Percentiles rank a stretch among this genome's conserved stretches.
These are phyloP conservation scores for Coemansia erecta DNA, from an alignment of 192 early-diverging fungal genomes.

Conservation along the genomic window DNA sequence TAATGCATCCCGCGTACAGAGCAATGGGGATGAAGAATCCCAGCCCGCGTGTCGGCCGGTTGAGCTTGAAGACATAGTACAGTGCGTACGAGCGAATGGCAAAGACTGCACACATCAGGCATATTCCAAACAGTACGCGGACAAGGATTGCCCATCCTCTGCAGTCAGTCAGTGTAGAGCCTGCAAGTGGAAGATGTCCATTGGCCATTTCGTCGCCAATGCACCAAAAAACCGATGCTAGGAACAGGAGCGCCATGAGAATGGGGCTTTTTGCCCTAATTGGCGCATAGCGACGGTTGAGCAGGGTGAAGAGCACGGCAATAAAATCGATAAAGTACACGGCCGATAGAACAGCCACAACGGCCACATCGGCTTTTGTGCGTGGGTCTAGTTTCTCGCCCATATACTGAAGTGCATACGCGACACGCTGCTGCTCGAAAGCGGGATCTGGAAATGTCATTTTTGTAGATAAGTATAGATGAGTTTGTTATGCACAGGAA, in stretches of 20 bases:
- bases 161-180: slow-evolving; percentile 20
- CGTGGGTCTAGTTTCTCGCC: slow-evolving; percentile 17
- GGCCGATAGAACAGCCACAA: slow-evolving; percentile 5
- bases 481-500: no score
- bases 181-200: slow-evolving; percentile 19
- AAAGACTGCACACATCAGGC: slow-evolving; percentile 14
- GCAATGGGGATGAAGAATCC: slow-evolving; percentile 22
- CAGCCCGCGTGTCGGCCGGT: slow-evolving; percentile 12
- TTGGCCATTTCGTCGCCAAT: slow-evolving; percentile 36
- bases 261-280: slow-evolving; percentile 31
- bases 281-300: slow-evolving; percentile 40
- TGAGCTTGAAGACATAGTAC: slow-evolving; percentile 22
- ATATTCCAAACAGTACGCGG: slow-evolving; percentile 30
- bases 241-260: slow-evolving; percentile 21
- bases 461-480: neutral
- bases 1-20: slow-evolving; percentile 8
- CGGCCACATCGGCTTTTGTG: slow-evolving; percentile 6
- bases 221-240: slow-evolving; percentile 26
- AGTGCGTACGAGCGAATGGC: slow-evolving; percentile 25
- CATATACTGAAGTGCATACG: slow-evolving; percentile 8
- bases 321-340: slow-evolving; percentile 24
- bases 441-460: slow-evolving; percentile 17
- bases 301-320: slow-evolving; percentile 22
- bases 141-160: slow-evolving; percentile 32
- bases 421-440: slow-evolving; percentile 24